Base-by-base conservation (phyloP, 345 rosid genomes). In the Odontarrhena argentea region DNA sequence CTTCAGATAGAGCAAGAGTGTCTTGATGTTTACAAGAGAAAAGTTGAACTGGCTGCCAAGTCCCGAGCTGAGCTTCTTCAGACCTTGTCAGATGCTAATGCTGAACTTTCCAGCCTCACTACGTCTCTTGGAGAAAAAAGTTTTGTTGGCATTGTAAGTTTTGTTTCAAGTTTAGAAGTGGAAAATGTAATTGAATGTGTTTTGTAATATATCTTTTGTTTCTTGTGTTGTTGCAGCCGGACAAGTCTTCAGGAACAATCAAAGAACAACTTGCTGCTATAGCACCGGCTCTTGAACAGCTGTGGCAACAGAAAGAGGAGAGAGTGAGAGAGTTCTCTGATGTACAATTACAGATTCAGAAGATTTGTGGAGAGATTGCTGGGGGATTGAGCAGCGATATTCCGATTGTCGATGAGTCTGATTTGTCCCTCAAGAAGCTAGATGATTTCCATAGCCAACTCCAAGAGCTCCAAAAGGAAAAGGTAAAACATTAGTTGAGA, bases 261-360 rank as follows among this genome's bases (percentile, higher is more conserved):
- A 95, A 91, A 83, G 96, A 91, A 73, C 99, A 95, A 70, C 96
- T 89, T 68, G 97, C 86, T 10, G 91, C 96, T 55, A 91, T 95
- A 77, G 96, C 96, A 68, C 99, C 99, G 0, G 87, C 74, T 14
- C 96, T 95, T 52, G 96, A 91, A 63, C 87, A 87, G 72, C 82
- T 95, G 58, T 91, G 89, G 88, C 85, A 86, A 77, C 97, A 87
- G 82, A 95, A 95, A 80, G 96, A 89, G 65, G 96, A 89, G 80
- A 95, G 97, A 77, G 86, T 89, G 11, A 74, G 74, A 83, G 93
- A 95, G 73, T 87, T 95, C 70, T 85, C 90, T 63, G 85, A 91
- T 67, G 92, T 89, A 18, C 99, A 76, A 74, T 82, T 94, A 9
- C 96, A 95, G 69, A 91, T 95, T 71, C 90, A 91, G 78, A 91